These are phyloP conservation scores for Zalaria sp. DNA, from an alignment of 2,329 filamentous ascomycete species.

Conservation along the genomic window DNA sequence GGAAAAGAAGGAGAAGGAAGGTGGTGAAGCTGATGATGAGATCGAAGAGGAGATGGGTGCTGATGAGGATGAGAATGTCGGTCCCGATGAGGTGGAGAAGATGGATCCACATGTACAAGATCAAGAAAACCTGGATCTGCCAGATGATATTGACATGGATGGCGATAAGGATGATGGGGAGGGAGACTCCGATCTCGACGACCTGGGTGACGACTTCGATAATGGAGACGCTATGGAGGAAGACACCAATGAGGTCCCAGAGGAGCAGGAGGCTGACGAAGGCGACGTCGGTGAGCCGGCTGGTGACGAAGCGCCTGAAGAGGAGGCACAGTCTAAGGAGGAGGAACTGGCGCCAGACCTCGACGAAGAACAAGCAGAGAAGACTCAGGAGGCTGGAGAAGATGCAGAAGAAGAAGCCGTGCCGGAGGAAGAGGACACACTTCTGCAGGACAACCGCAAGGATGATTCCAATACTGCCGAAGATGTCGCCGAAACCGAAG, in stretches of 20 bases:
- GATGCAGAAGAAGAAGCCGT: slow-evolving; percentile 22
- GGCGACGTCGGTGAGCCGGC: slow-evolving; percentile 12
- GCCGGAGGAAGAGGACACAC: slow-evolving; percentile 5
- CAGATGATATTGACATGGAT: slow-evolving; percentile 77
- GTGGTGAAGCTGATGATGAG: slow-evolving; percentile 40
- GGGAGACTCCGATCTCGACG: slow-evolving; percentile 17
- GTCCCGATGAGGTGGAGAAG: slow-evolving; percentile 51
- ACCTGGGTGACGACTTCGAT: slow-evolving; percentile 7
- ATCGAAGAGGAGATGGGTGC: slow-evolving; percentile 17
- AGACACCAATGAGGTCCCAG: slow-evolving; percentile 6
- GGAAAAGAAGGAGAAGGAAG: slow-evolving; percentile 47
- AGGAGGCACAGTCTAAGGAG: slow-evolving; percentile 38
- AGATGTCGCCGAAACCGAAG: slow-evolving; percentile 7
- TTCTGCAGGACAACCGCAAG: slow-evolving; percentile 10
- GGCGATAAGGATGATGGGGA: slow-evolving; percentile 40
- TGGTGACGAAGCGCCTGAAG: slow-evolving; percentile 8
- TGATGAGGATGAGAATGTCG: slow-evolving; percentile 45
- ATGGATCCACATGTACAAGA: slow-evolving; percentile 67
- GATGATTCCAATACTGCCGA: slow-evolving; percentile 9
- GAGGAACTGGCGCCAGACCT: slow-evolving; percentile 20
- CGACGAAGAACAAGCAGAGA: slow-evolving; percentile 30
- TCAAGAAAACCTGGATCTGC: slow-evolving; percentile 67
- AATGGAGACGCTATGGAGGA: slow-evolving; percentile 10
- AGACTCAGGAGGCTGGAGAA: slow-evolving; percentile 27
- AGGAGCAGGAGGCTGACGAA: slow-evolving; percentile 10